phyloP scores from a whole-genome alignment of 768 basidiomycete genomes.

The Amanita subjunquillea region DNA sequence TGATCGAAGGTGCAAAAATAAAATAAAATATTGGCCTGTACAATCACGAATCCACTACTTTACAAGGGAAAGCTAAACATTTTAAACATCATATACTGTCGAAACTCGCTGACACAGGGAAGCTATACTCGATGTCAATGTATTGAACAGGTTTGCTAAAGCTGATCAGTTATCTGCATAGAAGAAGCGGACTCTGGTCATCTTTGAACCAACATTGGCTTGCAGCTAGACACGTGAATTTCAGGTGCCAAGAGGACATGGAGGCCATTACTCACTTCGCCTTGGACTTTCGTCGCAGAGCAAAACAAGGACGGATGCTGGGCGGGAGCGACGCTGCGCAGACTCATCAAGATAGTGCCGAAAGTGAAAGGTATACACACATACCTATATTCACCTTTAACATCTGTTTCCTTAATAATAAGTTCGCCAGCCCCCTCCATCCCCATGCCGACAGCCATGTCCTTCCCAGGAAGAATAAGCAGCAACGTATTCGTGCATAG shows the following conservation, averaged over 20 bases:
- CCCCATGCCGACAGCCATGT: background rate
- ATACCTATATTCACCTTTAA: background rate
- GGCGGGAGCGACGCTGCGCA: background rate
- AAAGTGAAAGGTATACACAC: too few species aligned
- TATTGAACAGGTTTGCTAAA: too few species aligned
- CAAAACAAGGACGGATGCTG: background rate
- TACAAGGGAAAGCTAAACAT: too few species aligned
- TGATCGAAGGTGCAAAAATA: too few species aligned
- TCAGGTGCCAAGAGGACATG: background rate
- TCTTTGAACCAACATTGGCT: background rate
- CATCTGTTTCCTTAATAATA: background rate
- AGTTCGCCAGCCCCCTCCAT: background rate
- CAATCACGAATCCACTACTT: too few species aligned
- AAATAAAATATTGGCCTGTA: too few species aligned
- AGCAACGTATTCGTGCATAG: background rate
- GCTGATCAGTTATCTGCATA: too few species aligned
- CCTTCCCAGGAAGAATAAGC: background rate
- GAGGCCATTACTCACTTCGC: background rate
- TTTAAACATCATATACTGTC: too few species aligned
- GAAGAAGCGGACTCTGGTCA: too few species aligned
- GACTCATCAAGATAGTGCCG: too few species aligned
- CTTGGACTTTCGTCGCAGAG: background rate
- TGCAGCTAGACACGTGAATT: background rate
- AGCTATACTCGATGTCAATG: too few species aligned
- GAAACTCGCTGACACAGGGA: too few species aligned